Evolutionary conservation across 176 grass and related monocot genomes (phyloP), one percentile per base, ranked within the genome.

Genomic region (Themeda triandra): DNA sequence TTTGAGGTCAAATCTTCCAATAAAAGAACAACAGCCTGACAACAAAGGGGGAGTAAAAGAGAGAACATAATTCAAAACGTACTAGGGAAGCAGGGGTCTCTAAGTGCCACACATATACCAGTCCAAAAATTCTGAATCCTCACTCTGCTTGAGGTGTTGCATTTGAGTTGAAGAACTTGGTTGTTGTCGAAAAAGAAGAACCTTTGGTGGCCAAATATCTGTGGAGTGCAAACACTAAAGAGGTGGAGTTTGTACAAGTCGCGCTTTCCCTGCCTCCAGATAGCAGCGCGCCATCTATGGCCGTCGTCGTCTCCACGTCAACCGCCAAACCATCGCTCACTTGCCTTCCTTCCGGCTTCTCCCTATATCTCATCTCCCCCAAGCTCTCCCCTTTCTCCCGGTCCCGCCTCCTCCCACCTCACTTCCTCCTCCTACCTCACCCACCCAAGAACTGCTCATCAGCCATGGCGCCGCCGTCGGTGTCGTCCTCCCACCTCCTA

Each of bases 391-490:
- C 53, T 56, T 12, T 7, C 1, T 28, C 59, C 24, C n/a, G 24
- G 25, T 12, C 60, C 60, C 60, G 60, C 25, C 24, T 6, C 49
- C 1, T 4, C 3, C 28, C 62, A 17, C 62, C 60, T 23, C 51
- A 54, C 11, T 42, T 2, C 42, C 44, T 6, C 17, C 24, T n/a
- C n/a, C n/a, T n/a, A n/a, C n/a, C n/a, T n/a, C n/a, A n/a, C n/a
- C n/a, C n/a, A n/a, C n/a, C n/a, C n/a, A 28, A 56, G 51, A 62
- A 27, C n/a, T 12, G 4, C 62, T 27, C 24, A 17, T 7, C 45
- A 60, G 14, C 80, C 89, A 92, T 94, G 89, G 84, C 92, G 28
- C 88, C 92, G 73, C 71, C 92, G 53, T 79, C 80, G 41, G 27
- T 90, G 44, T 88, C 75, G 29, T 24, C 89, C 65, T 84, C 81